phyloP scores from a whole-genome alignment of 164 flowering plant genomes.

The Liquidambar formosana region DNA sequence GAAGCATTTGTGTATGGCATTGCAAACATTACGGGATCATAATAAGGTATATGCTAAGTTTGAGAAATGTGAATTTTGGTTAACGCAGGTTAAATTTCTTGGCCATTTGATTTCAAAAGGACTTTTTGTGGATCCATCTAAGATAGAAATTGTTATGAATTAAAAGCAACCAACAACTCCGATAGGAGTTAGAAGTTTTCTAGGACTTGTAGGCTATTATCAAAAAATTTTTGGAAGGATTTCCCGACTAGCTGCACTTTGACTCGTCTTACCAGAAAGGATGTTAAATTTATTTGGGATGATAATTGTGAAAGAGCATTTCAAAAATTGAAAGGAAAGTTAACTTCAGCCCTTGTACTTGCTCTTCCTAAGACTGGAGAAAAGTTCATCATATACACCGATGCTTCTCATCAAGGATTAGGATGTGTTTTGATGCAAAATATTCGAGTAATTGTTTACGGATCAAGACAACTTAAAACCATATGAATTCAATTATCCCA shows the following conservation, averaged over 20 bases:
- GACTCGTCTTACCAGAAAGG: too few species aligned
- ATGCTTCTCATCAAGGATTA: too few species aligned
- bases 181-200: conserved; percentile 13
- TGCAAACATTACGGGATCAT: not conserved
- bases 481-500: conserved; percentile 11
- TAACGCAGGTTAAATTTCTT: not conserved
- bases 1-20: not conserved
- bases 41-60: not conserved
- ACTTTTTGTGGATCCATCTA: conserved; percentile 1
- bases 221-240: conserved; percentile 14
- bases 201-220: conserved; percentile 22
- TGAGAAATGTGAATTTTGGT: conserved; percentile 1
- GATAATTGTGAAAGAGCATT: conserved; percentile 4
- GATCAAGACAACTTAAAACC: conserved; percentile 13
- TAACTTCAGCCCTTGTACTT: conserved; percentile 4
- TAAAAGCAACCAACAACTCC: conserved; percentile 3
- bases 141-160: conserved; percentile 4
- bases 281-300: too few species aligned
- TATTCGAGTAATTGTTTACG: conserved; percentile 7
- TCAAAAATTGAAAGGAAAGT: conserved; percentile 4
- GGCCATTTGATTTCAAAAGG: not conserved
- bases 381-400: not conserved
- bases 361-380: not conserved
- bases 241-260: conserved; percentile 7
- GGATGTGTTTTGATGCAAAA: conserved; percentile 17